Evolutionary conservation across 108 stramenopile species (phyloP), one percentile per base, ranked within the genome.

Genomic region (Hondaea fermentalgiana): DNA sequence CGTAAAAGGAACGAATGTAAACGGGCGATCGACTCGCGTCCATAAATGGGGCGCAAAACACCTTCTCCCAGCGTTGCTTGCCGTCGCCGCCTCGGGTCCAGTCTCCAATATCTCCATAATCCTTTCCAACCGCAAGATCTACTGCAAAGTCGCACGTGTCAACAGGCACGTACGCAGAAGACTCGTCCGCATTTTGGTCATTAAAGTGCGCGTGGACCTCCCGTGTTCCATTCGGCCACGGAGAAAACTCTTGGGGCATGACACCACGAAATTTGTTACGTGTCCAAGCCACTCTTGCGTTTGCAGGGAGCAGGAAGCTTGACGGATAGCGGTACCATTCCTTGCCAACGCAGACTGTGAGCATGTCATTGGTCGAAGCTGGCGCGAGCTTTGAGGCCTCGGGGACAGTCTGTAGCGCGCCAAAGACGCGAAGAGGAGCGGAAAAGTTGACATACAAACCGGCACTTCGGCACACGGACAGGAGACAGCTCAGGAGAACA

Each of bases 301-400:
- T 23, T 12, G 76, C 43, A 23, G 97, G 97, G 10, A 98, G 92
- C 87, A 94, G 97, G 90, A 97, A 98, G 44, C 93, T 94, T 29
- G 97, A 95, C 5, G 97, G 97, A 91, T 96, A 98, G 42, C 96
- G 91, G 91, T 99, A 95, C 99, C 99, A 99, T 93, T 99, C 99
- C 45, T 96, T 97, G 49, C 89, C 89, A 5, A 87, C 55, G 90
- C 99, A 99, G 55, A 97, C 76, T 35, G 35, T 69, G 64, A 69
- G 35, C 35, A 35, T 35, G 35, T 35, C 35, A 35, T 35, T 35
- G 35, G 35, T 35, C 35, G 35, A 35, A 35, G 35, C 35, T 35
- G 35, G 35, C 35, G 35, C 35, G 0, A 35, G 35, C 35, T 35
- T 35, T 2, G 35, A 35, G 35, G 35, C 35, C 35, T 35, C 35